Percentiles rank a stretch among this genome's conserved stretches.
These are phyloP conservation scores for Inga laurina DNA, from an alignment of 306 rosid genomes.

Conservation along the genomic window DNA sequence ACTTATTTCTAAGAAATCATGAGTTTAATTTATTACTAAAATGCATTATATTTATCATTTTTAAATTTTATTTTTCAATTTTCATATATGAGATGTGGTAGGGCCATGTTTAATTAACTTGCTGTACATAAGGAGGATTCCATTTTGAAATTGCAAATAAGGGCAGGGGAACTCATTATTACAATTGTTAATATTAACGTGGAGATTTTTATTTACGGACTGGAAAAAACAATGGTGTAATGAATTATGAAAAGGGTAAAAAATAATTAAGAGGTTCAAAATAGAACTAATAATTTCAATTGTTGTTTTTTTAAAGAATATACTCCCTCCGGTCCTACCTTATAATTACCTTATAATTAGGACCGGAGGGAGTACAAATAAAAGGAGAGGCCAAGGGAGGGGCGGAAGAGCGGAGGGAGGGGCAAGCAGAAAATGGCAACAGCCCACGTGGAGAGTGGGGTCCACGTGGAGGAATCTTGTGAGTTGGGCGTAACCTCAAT, in stretches of 20 bases:
- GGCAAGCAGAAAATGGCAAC: conserved; percentile 43
- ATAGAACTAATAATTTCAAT: background rate
- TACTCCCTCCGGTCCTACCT: no score
- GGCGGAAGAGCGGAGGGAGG: background rate
- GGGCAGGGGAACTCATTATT: background rate
- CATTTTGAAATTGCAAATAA: background rate
- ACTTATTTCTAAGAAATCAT: no score
- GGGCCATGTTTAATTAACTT: background rate
- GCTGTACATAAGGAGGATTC: background rate
- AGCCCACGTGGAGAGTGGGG: conserved; percentile 75
- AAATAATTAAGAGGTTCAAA: background rate
- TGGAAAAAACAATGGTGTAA: background rate
- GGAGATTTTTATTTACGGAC: background rate
- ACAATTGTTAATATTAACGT: background rate
- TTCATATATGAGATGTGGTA: background rate
- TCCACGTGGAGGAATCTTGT: conserved; percentile 67
- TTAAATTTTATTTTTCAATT: background rate
- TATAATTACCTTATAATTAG: no score
- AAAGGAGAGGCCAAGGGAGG: background rate
- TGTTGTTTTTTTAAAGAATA: no score
- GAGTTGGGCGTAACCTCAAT: conserved; percentile 32
- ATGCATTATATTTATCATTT: background rate
- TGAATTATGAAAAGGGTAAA: background rate
- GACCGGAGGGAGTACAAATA: no score
- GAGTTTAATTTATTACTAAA: background rate